Percentiles rank a stretch among this genome's conserved stretches.
These are phyloP conservation scores for Barbatosphaeria neglecta DNA, from an alignment of 495 filamentous ascomycete genomes.

Conservation along the genomic window DNA sequence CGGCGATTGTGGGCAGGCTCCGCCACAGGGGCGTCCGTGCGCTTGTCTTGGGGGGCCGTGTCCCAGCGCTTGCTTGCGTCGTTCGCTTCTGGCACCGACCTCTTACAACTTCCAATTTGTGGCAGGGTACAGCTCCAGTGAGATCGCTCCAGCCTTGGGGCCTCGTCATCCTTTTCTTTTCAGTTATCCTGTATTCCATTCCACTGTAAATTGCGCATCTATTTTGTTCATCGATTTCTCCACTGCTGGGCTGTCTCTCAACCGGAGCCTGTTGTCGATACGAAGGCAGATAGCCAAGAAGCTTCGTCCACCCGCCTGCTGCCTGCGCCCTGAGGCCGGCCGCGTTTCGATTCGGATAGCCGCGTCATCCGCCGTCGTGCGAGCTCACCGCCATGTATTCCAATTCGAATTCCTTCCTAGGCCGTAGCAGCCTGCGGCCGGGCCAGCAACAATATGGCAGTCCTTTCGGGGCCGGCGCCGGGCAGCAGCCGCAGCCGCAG, in stretches of 20 bases:
- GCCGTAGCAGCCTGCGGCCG: constrained; percentile 62
- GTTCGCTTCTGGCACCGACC: background rate
- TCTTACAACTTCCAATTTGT: background rate
- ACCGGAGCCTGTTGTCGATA: background rate
- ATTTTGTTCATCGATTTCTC: background rate
- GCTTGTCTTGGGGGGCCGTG: background rate
- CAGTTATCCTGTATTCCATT: background rate
- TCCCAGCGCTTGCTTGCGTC: background rate
- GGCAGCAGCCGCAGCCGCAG: constrained; percentile 47
- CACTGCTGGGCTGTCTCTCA: too few species aligned
- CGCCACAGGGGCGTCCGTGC: background rate
- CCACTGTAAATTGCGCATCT: background rate
- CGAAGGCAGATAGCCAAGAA: too few species aligned
- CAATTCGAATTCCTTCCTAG: constrained; percentile 72
- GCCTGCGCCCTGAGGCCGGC: background rate
- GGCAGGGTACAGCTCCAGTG: background rate
- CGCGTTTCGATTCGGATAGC: background rate
- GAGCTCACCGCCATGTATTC: constrained; percentile 58
- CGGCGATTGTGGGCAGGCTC: background rate
- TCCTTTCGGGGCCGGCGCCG: constrained; percentile 35
- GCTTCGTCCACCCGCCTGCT: background rate
- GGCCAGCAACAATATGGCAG: constrained; percentile 52
- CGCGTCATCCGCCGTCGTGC: background rate
- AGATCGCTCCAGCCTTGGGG: background rate
- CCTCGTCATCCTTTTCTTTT: background rate